Conservation (phyloP, 2,329 filamentous ascomycete species). For the Coniella lustricola region DNA sequence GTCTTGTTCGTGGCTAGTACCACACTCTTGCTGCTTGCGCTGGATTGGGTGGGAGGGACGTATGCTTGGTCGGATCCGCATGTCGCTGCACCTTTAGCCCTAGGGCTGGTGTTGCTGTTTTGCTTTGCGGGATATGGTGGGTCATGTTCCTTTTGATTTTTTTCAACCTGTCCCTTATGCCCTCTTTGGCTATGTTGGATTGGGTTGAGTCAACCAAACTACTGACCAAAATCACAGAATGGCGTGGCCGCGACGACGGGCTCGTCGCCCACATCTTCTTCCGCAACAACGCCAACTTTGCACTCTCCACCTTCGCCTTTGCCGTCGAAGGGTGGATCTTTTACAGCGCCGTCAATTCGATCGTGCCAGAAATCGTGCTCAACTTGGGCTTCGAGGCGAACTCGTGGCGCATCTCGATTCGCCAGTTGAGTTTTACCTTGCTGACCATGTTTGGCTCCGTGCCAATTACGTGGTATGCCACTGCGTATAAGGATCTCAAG, state of each 20-base stretch:
- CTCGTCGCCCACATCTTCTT: conserved; percentile 52
- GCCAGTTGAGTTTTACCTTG: conserved; percentile 39
- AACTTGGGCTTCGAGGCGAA: conserved; percentile 41
- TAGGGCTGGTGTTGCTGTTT: conserved; percentile 34
- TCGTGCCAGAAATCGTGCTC: conserved; percentile 41
- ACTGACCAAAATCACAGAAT: conserved; percentile 31
- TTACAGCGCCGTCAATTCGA: conserved; percentile 44
- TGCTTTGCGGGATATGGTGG: conserved; percentile 34
- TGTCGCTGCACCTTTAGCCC: conserved; percentile 32
- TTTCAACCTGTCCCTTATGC: background rate
- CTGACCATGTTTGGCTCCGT: conserved; percentile 33
- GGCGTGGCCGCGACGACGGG: conserved; percentile 47
- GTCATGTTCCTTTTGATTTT: conserved; percentile 11
- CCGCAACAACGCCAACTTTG: conserved; percentile 45
- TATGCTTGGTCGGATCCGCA: conserved; percentile 33
- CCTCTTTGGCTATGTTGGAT: too few species aligned
- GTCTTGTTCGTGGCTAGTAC: conserved; percentile 35
- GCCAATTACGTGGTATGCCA: conserved; percentile 39
- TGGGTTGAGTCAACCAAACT: background rate
- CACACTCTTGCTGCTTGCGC: conserved; percentile 36
- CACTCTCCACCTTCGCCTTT: conserved; percentile 47
- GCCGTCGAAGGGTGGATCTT: conserved; percentile 54
- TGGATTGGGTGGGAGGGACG: conserved; percentile 39
- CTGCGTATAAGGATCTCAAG: conserved; percentile 41
- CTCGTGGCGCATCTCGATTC: conserved; percentile 40